Conservation (phyloP, 2,329 filamentous ascomycete genomes). For the Cladosporium austrohemisphaericum region DNA sequence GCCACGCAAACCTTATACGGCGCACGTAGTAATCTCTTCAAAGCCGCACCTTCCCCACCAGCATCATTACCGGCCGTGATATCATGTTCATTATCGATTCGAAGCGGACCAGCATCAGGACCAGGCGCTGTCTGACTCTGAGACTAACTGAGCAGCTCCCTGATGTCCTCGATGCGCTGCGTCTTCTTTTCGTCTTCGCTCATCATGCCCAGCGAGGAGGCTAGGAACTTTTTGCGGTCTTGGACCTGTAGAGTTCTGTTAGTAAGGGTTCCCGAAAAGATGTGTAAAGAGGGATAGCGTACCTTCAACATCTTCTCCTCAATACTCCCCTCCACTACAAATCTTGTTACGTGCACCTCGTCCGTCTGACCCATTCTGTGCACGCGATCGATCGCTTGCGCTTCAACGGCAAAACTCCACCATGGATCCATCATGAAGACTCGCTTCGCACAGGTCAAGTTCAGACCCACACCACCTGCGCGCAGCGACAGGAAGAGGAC, state of each 20-base stretch:
- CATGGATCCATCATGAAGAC: slow-evolving; percentile 99
- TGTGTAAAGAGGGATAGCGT: slow-evolving; percentile 26
- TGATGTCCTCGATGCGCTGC: slow-evolving; percentile 89
- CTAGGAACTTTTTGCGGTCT: slow-evolving; percentile 93
- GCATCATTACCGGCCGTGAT: neutral
- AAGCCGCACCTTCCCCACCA: neutral
- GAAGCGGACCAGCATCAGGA: no score
- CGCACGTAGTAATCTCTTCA: slow-evolving; percentile 1
- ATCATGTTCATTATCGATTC: no score
- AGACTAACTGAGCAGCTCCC: slow-evolving; percentile 70
- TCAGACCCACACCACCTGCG: slow-evolving; percentile 90
- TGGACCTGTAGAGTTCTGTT: slow-evolving; percentile 57
- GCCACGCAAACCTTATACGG: slow-evolving; percentile 1
- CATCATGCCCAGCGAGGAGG: slow-evolving; percentile 93
- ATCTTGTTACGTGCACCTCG: slow-evolving; percentile 80
- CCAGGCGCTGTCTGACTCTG: no score
- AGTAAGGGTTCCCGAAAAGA: neutral
- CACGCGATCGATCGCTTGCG: slow-evolving; percentile 94
- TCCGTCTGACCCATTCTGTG: slow-evolving; percentile 92
- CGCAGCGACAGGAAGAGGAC: slow-evolving; percentile 80
- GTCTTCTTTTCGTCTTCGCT: slow-evolving; percentile 87
- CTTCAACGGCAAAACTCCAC: slow-evolving; percentile 97
- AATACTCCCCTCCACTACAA: slow-evolving; percentile 85
- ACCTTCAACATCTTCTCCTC: slow-evolving; percentile 80
- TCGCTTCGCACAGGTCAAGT: slow-evolving; percentile 79